Conservation (phyloP, 2,329 filamentous ascomycete genomes). For the Talaromyces sp. region DNA sequence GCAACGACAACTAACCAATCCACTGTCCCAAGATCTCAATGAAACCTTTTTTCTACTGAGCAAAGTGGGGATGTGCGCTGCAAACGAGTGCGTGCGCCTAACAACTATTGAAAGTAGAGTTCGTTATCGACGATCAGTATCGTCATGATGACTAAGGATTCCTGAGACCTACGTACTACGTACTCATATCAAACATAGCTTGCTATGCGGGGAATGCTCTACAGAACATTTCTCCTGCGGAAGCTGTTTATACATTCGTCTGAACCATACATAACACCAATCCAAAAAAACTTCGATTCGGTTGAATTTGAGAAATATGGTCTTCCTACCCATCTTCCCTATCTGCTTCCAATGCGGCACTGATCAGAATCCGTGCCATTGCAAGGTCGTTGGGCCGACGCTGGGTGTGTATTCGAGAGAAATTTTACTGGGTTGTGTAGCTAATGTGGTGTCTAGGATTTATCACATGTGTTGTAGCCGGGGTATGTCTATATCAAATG, state of each 20-base stretch:
- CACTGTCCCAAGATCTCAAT: no score
- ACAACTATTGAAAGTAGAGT: no score
- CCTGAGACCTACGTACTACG: not conserved
- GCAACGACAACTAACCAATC: no score
- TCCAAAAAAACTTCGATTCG: no score
- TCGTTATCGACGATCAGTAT: slow-evolving; percentile 1
- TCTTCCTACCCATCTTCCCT: slow-evolving; percentile 44
- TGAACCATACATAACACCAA: no score
- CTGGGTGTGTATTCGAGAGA: slow-evolving; percentile 31
- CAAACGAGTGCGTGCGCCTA: not conserved
- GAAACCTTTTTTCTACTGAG: no score
- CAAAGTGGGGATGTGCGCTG: not conserved
- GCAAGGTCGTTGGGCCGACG: slow-evolving; percentile 52
- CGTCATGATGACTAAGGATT: slow-evolving; percentile 12
- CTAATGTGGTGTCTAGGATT: slow-evolving; percentile 3
- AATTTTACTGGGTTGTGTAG: not conserved
- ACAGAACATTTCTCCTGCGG: not conserved
- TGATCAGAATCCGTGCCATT: slow-evolving; percentile 52
- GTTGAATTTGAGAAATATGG: slow-evolving; percentile 21
- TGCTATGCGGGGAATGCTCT: not conserved
- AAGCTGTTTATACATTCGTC: not conserved
- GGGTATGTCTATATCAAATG: slow-evolving; percentile 1
- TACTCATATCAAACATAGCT: not conserved
- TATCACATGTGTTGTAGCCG: slow-evolving; percentile 6
- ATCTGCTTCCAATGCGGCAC: slow-evolving; percentile 53